Evolutionary conservation across 192 early-diverging fungal genomes (phyloP).

Genomic region (Jimgerdemannia lactiflua): DNA sequence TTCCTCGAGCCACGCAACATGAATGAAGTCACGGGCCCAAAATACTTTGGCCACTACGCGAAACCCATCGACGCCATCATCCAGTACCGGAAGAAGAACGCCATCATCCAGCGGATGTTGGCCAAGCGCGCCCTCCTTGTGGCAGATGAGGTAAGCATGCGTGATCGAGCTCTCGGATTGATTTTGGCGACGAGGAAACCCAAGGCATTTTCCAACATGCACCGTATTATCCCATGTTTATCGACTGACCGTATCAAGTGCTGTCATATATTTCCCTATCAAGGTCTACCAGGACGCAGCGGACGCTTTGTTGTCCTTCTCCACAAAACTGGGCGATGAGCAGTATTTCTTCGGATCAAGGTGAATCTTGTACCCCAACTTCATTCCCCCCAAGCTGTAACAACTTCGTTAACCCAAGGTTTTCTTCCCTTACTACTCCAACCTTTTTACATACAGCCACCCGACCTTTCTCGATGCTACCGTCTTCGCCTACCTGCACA

Average conservation of each 20-base stretch:
- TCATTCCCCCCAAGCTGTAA: not conserved
- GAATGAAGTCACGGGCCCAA: constrained; percentile 11
- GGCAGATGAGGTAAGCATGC: constrained; percentile 40
- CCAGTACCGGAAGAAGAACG: constrained; percentile 22
- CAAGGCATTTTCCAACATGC: not conserved
- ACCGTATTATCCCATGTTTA: too few relatives aligned
- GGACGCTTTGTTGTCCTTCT: constrained; percentile 45
- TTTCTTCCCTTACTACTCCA: not conserved
- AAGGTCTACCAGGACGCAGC: constrained; percentile 58
- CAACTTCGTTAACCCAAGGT: not conserved
- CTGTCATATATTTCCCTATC: not conserved
- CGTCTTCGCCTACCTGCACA: constrained; percentile 58
- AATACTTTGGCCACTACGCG: constrained; percentile 34
- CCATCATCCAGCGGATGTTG: constrained; percentile 46
- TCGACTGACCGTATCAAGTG: constrained; percentile 30
- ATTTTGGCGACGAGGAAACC: constrained; percentile 2
- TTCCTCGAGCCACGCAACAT: constrained; percentile 40
- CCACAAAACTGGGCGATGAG: constrained; percentile 41
- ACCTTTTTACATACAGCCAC: not conserved
- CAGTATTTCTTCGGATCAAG: constrained; percentile 48
- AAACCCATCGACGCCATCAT: constrained; percentile 29
- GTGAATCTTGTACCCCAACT: constrained; percentile 21
- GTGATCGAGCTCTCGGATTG: not conserved
- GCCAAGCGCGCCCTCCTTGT: constrained; percentile 56
- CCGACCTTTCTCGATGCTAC: constrained; percentile 53